phyloP scores from a whole-genome alignment of 2,329 filamentous ascomycete genomes.

The Pseudogymnoascus sp. region DNA sequence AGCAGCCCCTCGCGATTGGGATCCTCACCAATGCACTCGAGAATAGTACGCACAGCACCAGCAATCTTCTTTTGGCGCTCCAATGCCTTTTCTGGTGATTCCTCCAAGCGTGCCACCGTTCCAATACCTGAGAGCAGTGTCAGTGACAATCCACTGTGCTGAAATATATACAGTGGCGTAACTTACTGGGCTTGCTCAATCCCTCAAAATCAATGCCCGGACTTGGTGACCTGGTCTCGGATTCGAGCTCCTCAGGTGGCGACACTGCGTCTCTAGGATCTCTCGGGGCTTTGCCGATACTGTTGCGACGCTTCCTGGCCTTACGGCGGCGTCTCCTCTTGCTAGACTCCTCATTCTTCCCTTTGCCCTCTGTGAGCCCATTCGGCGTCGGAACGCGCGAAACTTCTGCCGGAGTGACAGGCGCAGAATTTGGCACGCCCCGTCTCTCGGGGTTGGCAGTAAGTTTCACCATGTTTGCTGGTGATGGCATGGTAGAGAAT shows the following conservation, averaged over 20 bases:
- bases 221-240: conserved; percentile 40
- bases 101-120: conserved; percentile 55
- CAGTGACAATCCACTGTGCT: conserved; percentile 15
- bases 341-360: conserved; percentile 20
- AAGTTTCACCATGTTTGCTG: not conserved
- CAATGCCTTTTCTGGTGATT: conserved; percentile 43
- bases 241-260: conserved; percentile 20
- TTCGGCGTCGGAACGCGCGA: conserved; percentile 15
- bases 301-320: conserved; percentile 39
- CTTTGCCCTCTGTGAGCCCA: conserved; percentile 2
- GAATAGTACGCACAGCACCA: conserved; percentile 56
- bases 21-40: conserved; percentile 63
- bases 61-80: conserved; percentile 50
- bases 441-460: conserved; percentile 2
- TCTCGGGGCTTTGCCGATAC: conserved; percentile 53
- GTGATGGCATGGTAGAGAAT: not conserved
- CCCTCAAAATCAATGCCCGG: conserved; percentile 57
- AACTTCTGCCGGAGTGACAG: conserved; percentile 10
- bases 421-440: not conserved
- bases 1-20: conserved; percentile 57
- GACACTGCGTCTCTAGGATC: conserved; percentile 47
- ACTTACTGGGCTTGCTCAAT: conserved; percentile 50
- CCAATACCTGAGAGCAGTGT: conserved; percentile 43
- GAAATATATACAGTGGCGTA: not conserved
- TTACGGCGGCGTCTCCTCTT: conserved; percentile 19